phyloP scores from a whole-genome alignment of 2,329 filamentous ascomycete species.

The Ceratocystis cacaofunesta region DNA sequence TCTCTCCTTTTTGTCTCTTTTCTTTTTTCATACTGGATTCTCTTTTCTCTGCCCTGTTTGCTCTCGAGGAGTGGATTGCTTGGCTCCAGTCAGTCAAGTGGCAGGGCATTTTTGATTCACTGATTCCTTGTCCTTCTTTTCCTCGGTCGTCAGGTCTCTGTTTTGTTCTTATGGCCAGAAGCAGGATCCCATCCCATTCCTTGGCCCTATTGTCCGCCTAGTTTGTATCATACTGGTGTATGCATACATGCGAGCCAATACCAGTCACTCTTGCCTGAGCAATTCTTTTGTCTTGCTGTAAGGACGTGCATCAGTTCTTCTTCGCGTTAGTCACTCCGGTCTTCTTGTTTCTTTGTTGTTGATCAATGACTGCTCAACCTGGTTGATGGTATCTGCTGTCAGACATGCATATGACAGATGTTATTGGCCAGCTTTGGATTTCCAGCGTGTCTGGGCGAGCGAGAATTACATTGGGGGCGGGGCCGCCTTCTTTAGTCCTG shows the following conservation, averaged over 20 bases:
- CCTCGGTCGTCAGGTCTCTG: too few relatives aligned
- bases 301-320: background rate
- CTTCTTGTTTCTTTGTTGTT: background rate
- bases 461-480: background rate
- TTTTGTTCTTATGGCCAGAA: background rate
- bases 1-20: background rate
- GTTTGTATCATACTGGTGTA: background rate
- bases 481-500: background rate
- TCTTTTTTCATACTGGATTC: background rate
- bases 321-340: background rate
- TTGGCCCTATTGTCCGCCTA: background rate
- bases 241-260: background rate
- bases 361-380: background rate
- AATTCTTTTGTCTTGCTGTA: background rate
- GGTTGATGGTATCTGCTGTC: background rate
- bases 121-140: background rate
- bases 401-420: background rate
- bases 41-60: background rate
- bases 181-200: background rate
- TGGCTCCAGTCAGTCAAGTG: background rate
- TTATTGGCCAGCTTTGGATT: background rate
- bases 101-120: background rate
- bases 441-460: background rate
- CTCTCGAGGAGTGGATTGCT: background rate
- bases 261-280: background rate